A percentile compares a stretch with the other conserved stretches of the same genome.
These are phyloP conservation scores for Lanmaoa pseudosensibilis DNA, from an alignment of 768 basidiomycete genomes.

Conservation along the genomic window DNA sequence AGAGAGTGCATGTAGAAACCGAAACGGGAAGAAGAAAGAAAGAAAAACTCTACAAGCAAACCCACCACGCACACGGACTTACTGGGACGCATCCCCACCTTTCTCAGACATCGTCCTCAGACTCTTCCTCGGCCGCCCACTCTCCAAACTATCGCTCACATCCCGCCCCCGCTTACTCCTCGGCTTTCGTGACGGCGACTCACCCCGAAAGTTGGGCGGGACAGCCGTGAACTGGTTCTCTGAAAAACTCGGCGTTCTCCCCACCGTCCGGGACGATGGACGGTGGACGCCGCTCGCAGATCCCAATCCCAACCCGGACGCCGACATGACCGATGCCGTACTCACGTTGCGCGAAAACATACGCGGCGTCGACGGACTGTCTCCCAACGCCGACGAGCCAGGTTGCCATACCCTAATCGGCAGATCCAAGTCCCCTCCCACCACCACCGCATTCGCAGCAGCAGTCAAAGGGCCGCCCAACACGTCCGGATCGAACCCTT, in stretches of 20 bases:
- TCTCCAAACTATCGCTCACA: constrained; percentile 12
- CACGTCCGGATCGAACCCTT: constrained; percentile 17
- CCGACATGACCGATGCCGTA: constrained; percentile 7
- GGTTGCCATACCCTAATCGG: constrained; percentile 24
- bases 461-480: not conserved
- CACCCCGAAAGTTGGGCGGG: constrained; percentile 32
- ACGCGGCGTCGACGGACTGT: constrained; percentile 33
- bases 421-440: constrained; percentile 14
- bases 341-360: constrained; percentile 16
- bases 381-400: not conserved
- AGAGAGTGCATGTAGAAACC: not conserved
- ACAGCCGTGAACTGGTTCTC: constrained; percentile 52
- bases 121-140: constrained; percentile 24
- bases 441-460: not conserved
- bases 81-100: not conserved
- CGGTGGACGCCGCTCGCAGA: not conserved
- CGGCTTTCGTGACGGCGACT: constrained; percentile 31
- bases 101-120: constrained; percentile 6
- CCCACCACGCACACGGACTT: not conserved
- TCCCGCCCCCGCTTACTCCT: constrained; percentile 28
- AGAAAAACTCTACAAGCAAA: not conserved
- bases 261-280: constrained; percentile 21
- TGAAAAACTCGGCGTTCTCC: constrained; percentile 30
- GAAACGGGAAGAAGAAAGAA: not conserved
- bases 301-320: not conserved